phyloP scores from a whole-genome alignment of 2,329 filamentous ascomycete species.

The Diaporthe sp. region DNA sequence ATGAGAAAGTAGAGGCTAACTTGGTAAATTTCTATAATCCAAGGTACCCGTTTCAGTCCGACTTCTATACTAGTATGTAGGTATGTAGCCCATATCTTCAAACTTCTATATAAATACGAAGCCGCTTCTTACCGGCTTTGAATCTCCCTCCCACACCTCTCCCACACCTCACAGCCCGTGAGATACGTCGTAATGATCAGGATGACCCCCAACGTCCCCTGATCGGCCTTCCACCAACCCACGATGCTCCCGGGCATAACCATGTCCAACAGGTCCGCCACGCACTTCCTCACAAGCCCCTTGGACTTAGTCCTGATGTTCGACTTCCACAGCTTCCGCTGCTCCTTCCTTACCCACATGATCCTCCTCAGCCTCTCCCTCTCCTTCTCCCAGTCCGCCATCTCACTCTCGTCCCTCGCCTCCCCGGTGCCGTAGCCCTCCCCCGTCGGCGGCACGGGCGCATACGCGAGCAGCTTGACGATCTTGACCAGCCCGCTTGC shows the following conservation, averaged over 20 bases:
- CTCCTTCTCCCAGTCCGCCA: slow-evolving; percentile 46
- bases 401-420: slow-evolving; percentile 42
- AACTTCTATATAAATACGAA: background rate
- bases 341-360: slow-evolving; percentile 50
- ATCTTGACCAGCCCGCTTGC: slow-evolving; percentile 58
- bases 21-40: background rate
- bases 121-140: background rate
- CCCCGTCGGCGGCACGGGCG: slow-evolving; percentile 50
- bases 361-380: slow-evolving; percentile 52
- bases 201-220: slow-evolving; percentile 66
- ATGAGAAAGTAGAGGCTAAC: background rate
- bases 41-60: background rate
- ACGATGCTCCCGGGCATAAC: slow-evolving; percentile 70
- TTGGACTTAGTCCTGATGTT: slow-evolving; percentile 48
- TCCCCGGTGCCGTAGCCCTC: slow-evolving; percentile 46
- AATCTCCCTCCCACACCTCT: slow-evolving; percentile 54
- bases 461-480: slow-evolving; percentile 50
- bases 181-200: slow-evolving; percentile 74
- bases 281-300: slow-evolving; percentile 59
- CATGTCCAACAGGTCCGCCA: slow-evolving; percentile 72
- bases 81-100: slow-evolving; percentile 9
- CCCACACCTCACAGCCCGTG: slow-evolving; percentile 73
- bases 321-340: slow-evolving; percentile 47
- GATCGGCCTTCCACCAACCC: slow-evolving; percentile 69
- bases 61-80: no score